These are phyloP conservation scores for Waltergamsia citrina DNA, from an alignment of 2,329 filamentous ascomycete genomes.

Conservation along the genomic window DNA sequence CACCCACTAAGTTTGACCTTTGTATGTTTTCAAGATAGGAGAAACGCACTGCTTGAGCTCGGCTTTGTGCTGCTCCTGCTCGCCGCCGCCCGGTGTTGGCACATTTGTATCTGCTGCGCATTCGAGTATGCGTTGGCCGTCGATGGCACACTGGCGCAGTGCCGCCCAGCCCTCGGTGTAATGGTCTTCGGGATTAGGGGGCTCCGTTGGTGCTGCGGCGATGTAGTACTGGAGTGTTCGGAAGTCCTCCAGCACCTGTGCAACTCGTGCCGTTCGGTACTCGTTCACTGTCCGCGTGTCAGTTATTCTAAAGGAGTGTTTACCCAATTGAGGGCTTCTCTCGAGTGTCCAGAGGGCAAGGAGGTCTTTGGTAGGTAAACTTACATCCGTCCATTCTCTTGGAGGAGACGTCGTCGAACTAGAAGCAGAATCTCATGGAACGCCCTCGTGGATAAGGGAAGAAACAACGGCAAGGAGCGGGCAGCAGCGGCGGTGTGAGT, in stretches of 20 bases:
- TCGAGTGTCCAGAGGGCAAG: background rate
- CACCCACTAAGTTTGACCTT: too few relatives aligned
- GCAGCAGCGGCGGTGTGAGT: too few relatives aligned
- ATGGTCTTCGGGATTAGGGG: slow-evolving; percentile 46
- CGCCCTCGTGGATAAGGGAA: background rate
- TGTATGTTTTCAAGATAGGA: slow-evolving; percentile 4
- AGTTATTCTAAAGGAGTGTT: background rate
- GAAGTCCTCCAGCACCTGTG: slow-evolving; percentile 53
- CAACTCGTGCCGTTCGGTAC: slow-evolving; percentile 48
- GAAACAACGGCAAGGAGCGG: too few relatives aligned
- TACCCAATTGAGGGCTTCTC: background rate
- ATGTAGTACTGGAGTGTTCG: slow-evolving; percentile 53
- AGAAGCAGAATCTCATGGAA: too few relatives aligned
- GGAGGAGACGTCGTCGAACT: background rate
- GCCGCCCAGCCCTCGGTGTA: slow-evolving; percentile 55
- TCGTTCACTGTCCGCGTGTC: slow-evolving; percentile 41
- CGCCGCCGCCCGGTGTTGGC: slow-evolving; percentile 40
- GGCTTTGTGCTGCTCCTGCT: slow-evolving; percentile 50
- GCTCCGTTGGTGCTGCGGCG: slow-evolving; percentile 44
- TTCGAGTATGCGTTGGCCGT: slow-evolving; percentile 56
- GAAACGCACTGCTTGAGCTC: slow-evolving; percentile 47
- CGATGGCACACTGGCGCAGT: slow-evolving; percentile 51
- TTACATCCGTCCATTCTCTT: slow-evolving; percentile 5
- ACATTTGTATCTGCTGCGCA: slow-evolving; percentile 53
- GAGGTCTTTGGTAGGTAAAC: background rate